Conservation (phyloP, 257 asterid species). For the Nicotiana noctiflora region DNA sequence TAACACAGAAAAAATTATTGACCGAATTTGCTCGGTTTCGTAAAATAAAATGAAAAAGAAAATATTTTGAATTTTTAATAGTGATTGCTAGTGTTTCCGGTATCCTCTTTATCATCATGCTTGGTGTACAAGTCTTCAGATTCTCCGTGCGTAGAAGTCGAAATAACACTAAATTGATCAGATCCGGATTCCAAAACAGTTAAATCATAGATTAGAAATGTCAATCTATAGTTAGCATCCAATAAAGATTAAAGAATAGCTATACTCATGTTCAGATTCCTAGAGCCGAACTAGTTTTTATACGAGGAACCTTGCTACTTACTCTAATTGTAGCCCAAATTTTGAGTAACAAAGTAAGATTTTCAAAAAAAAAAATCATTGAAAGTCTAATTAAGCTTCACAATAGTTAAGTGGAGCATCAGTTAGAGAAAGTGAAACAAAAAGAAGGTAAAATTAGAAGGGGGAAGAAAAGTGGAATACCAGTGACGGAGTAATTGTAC, state of each 20-base stretch:
- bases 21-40: no score
- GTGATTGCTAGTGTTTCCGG: no score
- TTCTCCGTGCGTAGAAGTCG: neutral
- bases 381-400: neutral
- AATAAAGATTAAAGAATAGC: neutral
- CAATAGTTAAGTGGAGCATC: neutral
- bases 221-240: neutral
- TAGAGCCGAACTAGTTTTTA: neutral
- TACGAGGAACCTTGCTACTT: neutral
- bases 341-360: neutral
- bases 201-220: neutral
- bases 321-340: neutral
- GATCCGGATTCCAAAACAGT: neutral
- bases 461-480: constrained; percentile 20
- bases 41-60: no score
- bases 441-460: no score
- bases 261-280: neutral
- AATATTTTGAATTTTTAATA: no score
- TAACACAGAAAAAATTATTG: no score
- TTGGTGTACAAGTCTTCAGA: neutral
- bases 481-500: constrained; percentile 81
- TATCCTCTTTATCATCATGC: no score
- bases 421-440: neutral
- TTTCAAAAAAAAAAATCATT: neutral
- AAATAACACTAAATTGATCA: neutral